These are phyloP conservation scores for Suillus subalutaceus DNA, from an alignment of 768 basidiomycete species.

Conservation along the genomic window DNA sequence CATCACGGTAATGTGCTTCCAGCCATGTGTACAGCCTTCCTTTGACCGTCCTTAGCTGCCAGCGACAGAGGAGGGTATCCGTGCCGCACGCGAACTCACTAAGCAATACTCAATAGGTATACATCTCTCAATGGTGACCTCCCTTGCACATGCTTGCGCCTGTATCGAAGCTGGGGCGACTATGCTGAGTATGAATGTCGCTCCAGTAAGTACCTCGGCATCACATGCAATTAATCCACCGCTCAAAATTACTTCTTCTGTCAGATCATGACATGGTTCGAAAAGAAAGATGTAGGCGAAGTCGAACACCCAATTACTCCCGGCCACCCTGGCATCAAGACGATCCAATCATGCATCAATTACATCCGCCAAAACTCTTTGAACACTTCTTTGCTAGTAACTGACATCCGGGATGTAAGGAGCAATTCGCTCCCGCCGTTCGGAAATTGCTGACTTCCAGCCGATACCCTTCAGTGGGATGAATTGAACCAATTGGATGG, in stretches of 20 bases:
- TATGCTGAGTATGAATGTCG: slow-evolving; percentile 52
- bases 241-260: background rate
- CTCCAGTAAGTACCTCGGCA: slow-evolving; percentile 42
- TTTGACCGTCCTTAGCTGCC: slow-evolving; percentile 46
- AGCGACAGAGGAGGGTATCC: slow-evolving; percentile 56
- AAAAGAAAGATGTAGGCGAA: slow-evolving; percentile 33
- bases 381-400: slow-evolving; percentile 44
- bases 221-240: background rate
- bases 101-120: slow-evolving; percentile 44
- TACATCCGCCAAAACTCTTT: slow-evolving; percentile 46
- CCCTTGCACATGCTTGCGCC: slow-evolving; percentile 54
- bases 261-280: slow-evolving; percentile 48
- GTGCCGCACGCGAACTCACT: slow-evolving; percentile 46
- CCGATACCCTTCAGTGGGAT: slow-evolving; percentile 34
- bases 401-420: slow-evolving; percentile 45
- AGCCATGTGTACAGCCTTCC: background rate
- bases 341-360: slow-evolving; percentile 46
- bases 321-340: slow-evolving; percentile 47
- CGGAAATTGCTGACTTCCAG: slow-evolving; percentile 11
- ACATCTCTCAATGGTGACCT: slow-evolving; percentile 55
- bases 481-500: slow-evolving; percentile 46
- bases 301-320: slow-evolving; percentile 11
- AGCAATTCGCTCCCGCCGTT: background rate
- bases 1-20: slow-evolving; percentile 42
- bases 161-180: slow-evolving; percentile 56